phyloP scores from a whole-genome alignment of 2,329 filamentous ascomycete genomes.

The Cyclaneusma minus region DNA sequence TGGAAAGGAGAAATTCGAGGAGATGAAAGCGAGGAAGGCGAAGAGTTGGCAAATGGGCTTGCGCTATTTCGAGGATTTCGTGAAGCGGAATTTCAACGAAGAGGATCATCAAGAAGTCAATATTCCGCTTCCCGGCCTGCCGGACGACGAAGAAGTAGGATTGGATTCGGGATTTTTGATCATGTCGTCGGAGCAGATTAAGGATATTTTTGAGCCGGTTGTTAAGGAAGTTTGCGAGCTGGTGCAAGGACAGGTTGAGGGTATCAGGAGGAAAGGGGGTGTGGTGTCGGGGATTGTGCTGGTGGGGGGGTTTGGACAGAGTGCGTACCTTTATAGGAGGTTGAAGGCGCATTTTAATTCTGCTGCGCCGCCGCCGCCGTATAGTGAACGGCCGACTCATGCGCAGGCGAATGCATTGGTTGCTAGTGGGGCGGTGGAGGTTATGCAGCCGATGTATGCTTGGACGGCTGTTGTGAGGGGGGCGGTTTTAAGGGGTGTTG shows the following conservation, averaged over 20 bases:
- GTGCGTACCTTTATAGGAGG: constrained; percentile 57
- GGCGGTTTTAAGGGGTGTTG: constrained; percentile 58
- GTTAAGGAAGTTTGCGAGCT: constrained; percentile 55
- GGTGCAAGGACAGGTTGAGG: constrained; percentile 50
- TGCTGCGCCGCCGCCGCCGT: constrained; percentile 31
- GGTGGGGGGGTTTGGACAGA: constrained; percentile 70
- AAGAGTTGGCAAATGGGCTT: constrained; percentile 71
- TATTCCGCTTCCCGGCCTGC: constrained; percentile 61
- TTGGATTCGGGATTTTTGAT: constrained; percentile 64
- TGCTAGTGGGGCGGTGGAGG: constrained; percentile 47
- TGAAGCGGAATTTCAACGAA: constrained; percentile 71
- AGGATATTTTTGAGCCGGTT: constrained; percentile 62
- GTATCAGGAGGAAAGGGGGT: constrained; percentile 43
- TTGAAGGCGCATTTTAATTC: constrained; percentile 53
- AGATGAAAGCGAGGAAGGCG: constrained; percentile 63
- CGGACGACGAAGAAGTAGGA: constrained; percentile 60
- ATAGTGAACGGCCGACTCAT: constrained; percentile 58
- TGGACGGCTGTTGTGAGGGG: constrained; percentile 72
- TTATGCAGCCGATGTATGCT: constrained; percentile 69
- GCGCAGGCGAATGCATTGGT: constrained; percentile 30
- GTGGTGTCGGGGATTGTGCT: constrained; percentile 61
- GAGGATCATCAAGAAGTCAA: constrained; percentile 66
- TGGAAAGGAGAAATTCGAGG: constrained; percentile 49
- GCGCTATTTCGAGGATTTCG: constrained; percentile 70
- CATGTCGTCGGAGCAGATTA: constrained; percentile 53